phyloP scores from a whole-genome alignment of 345 rosid species.

The Cochlearia excelsa region DNA sequence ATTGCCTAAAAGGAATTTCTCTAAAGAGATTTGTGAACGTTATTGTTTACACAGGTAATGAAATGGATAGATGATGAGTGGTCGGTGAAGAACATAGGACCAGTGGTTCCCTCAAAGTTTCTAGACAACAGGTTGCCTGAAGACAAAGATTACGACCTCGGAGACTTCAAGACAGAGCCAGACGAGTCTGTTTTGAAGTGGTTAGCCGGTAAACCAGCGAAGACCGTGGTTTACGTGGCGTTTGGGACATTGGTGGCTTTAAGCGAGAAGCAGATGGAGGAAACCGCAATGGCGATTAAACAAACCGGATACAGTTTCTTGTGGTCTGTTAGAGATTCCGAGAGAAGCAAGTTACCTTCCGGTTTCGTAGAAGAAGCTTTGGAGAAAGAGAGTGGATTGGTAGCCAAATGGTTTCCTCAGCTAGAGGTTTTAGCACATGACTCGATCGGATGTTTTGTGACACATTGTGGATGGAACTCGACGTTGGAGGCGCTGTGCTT shows the following conservation, averaged over 20 bases:
- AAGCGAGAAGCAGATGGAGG: conserved; percentile 53
- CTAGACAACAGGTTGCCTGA: conserved; percentile 48
- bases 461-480: conserved; percentile 75
- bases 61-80: conserved; percentile 44
- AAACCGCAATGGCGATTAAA: conserved; percentile 44
- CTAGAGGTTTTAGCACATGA: conserved; percentile 50
- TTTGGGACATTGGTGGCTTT: conserved; percentile 51
- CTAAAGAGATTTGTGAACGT: not conserved
- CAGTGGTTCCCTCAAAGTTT: conserved; percentile 52
- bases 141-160: conserved; percentile 52
- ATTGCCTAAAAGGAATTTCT: not conserved
- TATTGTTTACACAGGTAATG: conserved; percentile 31
- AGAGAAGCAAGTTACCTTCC: conserved; percentile 43
- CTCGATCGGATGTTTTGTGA: conserved; percentile 57
- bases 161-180: conserved; percentile 41
- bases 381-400: conserved; percentile 37
- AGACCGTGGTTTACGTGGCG: conserved; percentile 53
- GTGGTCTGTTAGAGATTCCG: conserved; percentile 60
- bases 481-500: conserved; percentile 58
- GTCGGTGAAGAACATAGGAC: conserved; percentile 51
- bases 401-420: conserved; percentile 57
- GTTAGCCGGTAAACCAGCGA: conserved; percentile 40
- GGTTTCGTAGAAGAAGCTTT: conserved; percentile 36
- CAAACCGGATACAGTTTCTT: conserved; percentile 43
- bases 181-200: conserved; percentile 40